Conservation (phyloP, 2,329 filamentous ascomycete species). For the Sporothrix dimorphospora region DNA sequence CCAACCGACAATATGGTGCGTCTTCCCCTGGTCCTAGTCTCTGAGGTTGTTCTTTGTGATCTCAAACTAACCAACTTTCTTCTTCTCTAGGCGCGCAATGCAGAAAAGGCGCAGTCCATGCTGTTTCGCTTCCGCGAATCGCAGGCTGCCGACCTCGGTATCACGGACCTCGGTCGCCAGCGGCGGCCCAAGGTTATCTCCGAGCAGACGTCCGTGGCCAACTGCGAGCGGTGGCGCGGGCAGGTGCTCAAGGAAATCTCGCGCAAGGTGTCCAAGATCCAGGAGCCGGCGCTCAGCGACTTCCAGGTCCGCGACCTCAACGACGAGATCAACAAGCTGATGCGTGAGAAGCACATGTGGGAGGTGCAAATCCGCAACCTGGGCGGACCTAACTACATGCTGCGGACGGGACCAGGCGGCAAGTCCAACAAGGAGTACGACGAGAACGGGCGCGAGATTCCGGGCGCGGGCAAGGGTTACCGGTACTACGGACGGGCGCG, state of each 20-base stretch:
- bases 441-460: constrained; percentile 72
- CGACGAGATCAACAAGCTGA: constrained; percentile 98
- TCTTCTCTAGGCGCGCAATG: constrained; percentile 77
- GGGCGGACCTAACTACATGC: constrained; percentile 97
- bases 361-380: constrained; percentile 94
- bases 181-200: constrained; percentile 91
- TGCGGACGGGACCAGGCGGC: constrained; percentile 51
- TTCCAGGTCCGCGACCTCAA: constrained; percentile 97
- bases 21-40: neutral
- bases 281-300: constrained; percentile 87
- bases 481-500: constrained; percentile 85
- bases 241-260: constrained; percentile 97
- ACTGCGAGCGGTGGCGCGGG: constrained; percentile 96
- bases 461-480: constrained; percentile 72
- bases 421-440: constrained; percentile 69
- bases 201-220: constrained; percentile 77
- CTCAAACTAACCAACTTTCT: neutral
- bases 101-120: constrained; percentile 99
- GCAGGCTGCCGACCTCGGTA: constrained; percentile 93
- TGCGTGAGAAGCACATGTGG: constrained; percentile 99
- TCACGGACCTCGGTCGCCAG: constrained; percentile 88
- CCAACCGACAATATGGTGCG: constrained; percentile 7
- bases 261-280: constrained; percentile 94
- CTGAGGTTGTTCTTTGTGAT: neutral
- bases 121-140: constrained; percentile 99